Conservation (phyloP, 2,329 filamentous ascomycete species). For the Chaetomiaceae sp. region DNA sequence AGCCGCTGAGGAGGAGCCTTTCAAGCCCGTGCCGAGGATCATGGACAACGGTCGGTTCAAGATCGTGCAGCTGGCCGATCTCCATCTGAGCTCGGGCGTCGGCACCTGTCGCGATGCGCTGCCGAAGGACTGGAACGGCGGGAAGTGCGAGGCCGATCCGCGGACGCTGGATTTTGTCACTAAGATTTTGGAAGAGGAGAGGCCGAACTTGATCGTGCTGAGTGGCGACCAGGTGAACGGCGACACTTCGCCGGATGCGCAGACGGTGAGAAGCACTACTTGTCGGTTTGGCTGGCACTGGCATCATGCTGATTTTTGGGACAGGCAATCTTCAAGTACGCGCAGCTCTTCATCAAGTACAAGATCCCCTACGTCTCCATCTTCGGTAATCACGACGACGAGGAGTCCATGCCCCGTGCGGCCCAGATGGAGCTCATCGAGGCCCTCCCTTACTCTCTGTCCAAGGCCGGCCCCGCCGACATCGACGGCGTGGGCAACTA, state of each 20-base stretch:
- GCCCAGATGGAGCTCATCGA: slow-evolving; percentile 83
- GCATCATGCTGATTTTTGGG: slow-evolving; percentile 18
- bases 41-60: slow-evolving; percentile 91
- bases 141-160: slow-evolving; percentile 84
- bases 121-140: slow-evolving; percentile 65
- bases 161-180: slow-evolving; percentile 86
- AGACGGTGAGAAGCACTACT: slow-evolving; percentile 56
- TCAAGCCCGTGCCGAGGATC: slow-evolving; percentile 71
- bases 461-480: slow-evolving; percentile 73
- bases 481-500: slow-evolving; percentile 95
- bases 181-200: slow-evolving; percentile 82
- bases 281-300: background rate
- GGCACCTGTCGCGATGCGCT: slow-evolving; percentile 83
- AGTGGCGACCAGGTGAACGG: slow-evolving; percentile 96
- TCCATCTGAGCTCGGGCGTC: slow-evolving; percentile 87
- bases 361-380: slow-evolving; percentile 89
- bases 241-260: slow-evolving; percentile 83
- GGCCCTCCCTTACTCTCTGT: slow-evolving; percentile 82
- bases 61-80: slow-evolving; percentile 92
- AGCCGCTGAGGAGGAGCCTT: slow-evolving; percentile 52
- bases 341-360: slow-evolving; percentile 74
- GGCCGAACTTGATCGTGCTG: slow-evolving; percentile 85
- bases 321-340: slow-evolving; percentile 87
- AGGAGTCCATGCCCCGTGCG: slow-evolving; percentile 70
- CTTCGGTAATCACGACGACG: slow-evolving; percentile 97